Evolutionary conservation across 2,329 filamentous ascomycete species (phyloP).

Genomic region (Trichoderma arundinaceum): DNA sequence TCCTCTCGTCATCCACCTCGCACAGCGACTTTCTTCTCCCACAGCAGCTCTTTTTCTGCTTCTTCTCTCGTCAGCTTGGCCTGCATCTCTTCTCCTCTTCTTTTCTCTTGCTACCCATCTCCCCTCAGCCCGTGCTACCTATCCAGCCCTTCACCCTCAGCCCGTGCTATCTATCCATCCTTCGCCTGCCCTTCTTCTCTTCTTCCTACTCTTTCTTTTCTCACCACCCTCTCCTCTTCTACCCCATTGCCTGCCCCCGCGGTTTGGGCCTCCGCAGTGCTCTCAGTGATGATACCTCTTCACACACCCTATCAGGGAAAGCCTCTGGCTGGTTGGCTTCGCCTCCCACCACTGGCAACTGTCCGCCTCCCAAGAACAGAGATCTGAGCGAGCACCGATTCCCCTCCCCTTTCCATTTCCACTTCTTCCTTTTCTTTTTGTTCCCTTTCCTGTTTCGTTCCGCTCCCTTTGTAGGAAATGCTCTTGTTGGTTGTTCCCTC

Average conservation of each 20-base stretch:
- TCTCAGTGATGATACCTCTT: constrained; percentile 27
- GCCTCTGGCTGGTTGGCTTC: neutral
- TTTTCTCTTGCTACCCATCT: neutral
- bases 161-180: constrained; percentile 1
- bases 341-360: constrained; percentile 7
- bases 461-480: neutral
- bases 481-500: constrained; percentile 25
- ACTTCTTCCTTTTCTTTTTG: neutral
- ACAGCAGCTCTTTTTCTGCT: neutral
- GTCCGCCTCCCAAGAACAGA: constrained; percentile 51
- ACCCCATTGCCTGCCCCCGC: neutral
- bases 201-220: neutral
- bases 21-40: neutral
- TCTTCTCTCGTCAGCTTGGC: neutral
- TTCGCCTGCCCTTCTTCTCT: neutral
- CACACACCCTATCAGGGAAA: neutral
- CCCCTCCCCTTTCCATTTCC: neutral
- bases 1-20: neutral
- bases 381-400: constrained; percentile 51
- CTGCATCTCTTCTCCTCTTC: neutral
- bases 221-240: neutral
- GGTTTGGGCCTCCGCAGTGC: constrained; percentile 10
- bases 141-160: neutral
- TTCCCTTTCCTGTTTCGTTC: constrained; percentile 6
- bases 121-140: neutral